phyloP scores from a whole-genome alignment of 2,329 filamentous ascomycete species.

The Colletotrichum karsti region DNA sequence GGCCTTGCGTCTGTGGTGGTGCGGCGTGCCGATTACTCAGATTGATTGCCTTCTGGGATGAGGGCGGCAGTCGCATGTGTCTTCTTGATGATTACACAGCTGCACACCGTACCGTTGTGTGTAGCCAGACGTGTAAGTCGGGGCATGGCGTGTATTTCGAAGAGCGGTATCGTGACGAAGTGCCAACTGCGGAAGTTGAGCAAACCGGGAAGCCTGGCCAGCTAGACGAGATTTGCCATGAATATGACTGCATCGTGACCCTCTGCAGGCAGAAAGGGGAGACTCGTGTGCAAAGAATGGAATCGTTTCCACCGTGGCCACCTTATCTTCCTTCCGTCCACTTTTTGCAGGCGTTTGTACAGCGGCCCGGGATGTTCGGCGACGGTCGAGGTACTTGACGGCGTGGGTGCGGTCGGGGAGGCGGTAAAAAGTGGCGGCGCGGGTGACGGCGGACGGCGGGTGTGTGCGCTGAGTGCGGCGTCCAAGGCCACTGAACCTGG shows the following conservation, averaged over 20 bases:
- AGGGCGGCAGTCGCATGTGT: not conserved
- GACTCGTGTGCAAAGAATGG: not conserved
- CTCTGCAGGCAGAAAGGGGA: not conserved
- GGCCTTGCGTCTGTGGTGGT: too few species aligned
- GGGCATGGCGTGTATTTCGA: conserved; percentile 6
- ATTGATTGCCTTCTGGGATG: not conserved
- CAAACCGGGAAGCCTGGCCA: not conserved
- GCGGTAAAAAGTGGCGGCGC: not conserved
- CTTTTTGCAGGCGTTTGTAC: conserved; percentile 1
- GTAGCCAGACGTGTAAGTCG: not conserved
- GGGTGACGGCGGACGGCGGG: not conserved
- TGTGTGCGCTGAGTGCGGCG: not conserved
- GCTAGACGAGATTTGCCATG: not conserved
- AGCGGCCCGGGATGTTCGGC: conserved; percentile 4
- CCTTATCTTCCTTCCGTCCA: not conserved
- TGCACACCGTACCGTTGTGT: not conserved
- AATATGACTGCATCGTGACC: conserved; percentile 1
- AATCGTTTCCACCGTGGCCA: not conserved
- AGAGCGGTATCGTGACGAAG: not conserved
- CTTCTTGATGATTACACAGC: not conserved
- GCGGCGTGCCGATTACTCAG: not conserved
- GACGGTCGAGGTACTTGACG: not conserved
- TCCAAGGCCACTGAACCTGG: too few species aligned
- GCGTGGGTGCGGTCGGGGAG: not conserved
- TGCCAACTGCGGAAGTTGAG: not conserved